phyloP scores from a whole-genome alignment of 371 early-diverging fungal species.

The Mucor plumbeus region DNA sequence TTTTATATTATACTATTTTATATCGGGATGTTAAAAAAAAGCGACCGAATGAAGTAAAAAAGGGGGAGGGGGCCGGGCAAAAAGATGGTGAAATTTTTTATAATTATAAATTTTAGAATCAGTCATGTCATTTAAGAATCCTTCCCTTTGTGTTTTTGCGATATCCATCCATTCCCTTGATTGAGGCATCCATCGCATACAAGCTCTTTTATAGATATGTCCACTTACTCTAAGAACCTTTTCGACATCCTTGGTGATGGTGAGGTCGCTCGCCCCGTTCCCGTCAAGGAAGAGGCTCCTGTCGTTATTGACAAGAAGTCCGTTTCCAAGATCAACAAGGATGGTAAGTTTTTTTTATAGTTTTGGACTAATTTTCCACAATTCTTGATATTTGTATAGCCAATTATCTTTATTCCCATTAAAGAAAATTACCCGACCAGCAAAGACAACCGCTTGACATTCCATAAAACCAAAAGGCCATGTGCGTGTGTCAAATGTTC shows the following conservation, averaged over 20 bases:
- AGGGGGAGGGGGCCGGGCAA: background rate
- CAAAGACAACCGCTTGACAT: background rate
- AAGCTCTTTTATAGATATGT: slow-evolving; percentile 49
- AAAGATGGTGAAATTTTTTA: background rate
- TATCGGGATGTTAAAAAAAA: no score
- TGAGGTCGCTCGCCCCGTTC: slow-evolving; percentile 52
- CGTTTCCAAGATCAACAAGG: slow-evolving; percentile 34
- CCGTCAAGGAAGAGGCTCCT: slow-evolving; percentile 42
- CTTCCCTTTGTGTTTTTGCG: slow-evolving; percentile 31
- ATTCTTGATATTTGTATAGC: background rate
- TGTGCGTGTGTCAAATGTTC: background rate
- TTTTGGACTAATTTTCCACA: no score
- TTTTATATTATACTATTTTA: no score
- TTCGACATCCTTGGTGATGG: slow-evolving; percentile 71
- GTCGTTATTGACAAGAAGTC: slow-evolving; percentile 37
- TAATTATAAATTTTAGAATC: slow-evolving; percentile 16
- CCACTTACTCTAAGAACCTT: slow-evolving; percentile 62
- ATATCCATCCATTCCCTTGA: slow-evolving; percentile 42
- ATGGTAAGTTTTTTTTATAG: slow-evolving; percentile 25
- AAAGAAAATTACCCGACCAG: background rate
- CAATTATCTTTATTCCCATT: background rate
- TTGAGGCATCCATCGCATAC: slow-evolving; percentile 45
- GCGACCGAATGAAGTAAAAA: background rate
- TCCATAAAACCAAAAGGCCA: background rate
- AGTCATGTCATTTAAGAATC: slow-evolving; percentile 16